Evolutionary conservation across 1,284 basidiomycete species (phyloP), one percentile per base, ranked within the genome.

Genomic region (Amylostereum chailletii): DNA sequence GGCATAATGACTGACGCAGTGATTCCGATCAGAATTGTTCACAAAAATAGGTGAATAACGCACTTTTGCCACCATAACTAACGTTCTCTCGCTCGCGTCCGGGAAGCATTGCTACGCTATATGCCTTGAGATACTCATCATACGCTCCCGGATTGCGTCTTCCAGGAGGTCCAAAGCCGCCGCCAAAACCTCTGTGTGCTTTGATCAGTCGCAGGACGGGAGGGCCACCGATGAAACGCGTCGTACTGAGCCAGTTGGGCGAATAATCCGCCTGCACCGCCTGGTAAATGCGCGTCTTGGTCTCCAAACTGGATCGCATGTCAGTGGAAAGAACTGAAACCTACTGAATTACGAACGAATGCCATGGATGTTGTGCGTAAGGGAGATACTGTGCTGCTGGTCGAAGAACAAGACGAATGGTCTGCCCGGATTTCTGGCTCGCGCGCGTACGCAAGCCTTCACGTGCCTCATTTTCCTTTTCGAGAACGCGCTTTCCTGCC

Each of bases 51-150:
- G 37, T 41, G 19, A 49, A 42, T 56, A 61, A 80, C 91, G 66
- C 69, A 97, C 94, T 94, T 76, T 99, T 99, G 61, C 96, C 96
- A 58, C 96, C 96, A 60, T 96, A 92, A 59, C 90, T 90, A 48
- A 98, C 71, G 62, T 96, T 87, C 60, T 90, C 79, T 65, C 90
- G 76, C 65, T 92, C 80, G 58, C 81, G 78, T 42, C 87, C 82
- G 7, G 87, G 81, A 40, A 94, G 76, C 86, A 93, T 87, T 42
- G 86, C 86, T 58, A 91, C 83, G 61, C 86, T 88, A 67, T 92
- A 93, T 5, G 90, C 88, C 60, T 83, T 89, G 55, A 91, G 72
- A 66, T 90, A 88, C 60, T 90, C 84, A 60, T 90, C 83, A 60
- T 89, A 94, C 0, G 80, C 68, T 56, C 78, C 72, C 7, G 87